Evolutionary conservation across 179 eudicot species (phyloP).

Genomic region (Pouteria campechiana): DNA sequence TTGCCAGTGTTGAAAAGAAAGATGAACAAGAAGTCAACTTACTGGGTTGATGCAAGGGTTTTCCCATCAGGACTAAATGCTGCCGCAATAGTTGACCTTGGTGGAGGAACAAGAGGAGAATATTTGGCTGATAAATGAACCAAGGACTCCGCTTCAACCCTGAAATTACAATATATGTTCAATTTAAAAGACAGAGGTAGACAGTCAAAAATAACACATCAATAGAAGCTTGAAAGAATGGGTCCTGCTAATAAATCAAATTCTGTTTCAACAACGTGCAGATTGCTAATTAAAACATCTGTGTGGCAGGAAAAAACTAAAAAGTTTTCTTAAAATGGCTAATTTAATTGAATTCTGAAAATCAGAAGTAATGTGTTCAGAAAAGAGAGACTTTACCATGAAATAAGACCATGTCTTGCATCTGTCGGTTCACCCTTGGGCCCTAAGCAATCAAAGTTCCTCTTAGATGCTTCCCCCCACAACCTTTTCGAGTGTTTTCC

Average conservation of each 20-base stretch:
- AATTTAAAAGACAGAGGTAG: slow-evolving; percentile 3
- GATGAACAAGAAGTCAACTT: slow-evolving; percentile 12
- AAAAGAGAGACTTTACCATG: slow-evolving; percentile 60
- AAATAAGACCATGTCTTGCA: slow-evolving; percentile 48
- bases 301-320: not conserved
- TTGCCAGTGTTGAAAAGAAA: not conserved
- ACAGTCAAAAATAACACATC: not conserved
- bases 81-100: slow-evolving; percentile 85
- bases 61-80: slow-evolving; percentile 84
- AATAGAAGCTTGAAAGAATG: not conserved
- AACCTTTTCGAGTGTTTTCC: slow-evolving; percentile 35
- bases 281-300: not conserved
- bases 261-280: too few species aligned
- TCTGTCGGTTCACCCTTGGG: slow-evolving; percentile 31
- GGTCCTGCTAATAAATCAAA: too few species aligned
- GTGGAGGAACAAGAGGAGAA: slow-evolving; percentile 69
- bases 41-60: slow-evolving; percentile 82
- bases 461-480: slow-evolving; percentile 24
- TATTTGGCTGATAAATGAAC: slow-evolving; percentile 67
- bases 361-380: not conserved
- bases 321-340: not conserved
- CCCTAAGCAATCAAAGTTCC: slow-evolving; percentile 6
- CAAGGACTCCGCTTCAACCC: slow-evolving; percentile 74
- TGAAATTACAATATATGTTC: slow-evolving; percentile 14
- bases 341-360: not conserved